phyloP scores from a whole-genome alignment of 495 filamentous ascomycete genomes.

The Penicillium alfredii region DNA sequence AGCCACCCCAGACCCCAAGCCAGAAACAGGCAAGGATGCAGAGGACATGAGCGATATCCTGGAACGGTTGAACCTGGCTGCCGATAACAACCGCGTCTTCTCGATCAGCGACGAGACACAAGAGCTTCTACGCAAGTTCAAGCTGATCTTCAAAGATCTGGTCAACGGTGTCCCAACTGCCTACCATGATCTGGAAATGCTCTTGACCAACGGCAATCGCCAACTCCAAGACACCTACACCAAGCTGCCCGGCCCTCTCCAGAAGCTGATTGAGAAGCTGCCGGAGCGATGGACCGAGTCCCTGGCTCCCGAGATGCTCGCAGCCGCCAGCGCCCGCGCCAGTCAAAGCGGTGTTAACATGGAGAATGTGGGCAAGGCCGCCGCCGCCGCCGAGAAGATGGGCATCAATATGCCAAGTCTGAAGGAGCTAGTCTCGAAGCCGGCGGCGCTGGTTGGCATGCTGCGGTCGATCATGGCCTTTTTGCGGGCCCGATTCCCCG shows the following conservation, averaged over 20 bases:
- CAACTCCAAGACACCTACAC: slow-evolving; percentile 71
- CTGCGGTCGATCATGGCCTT: slow-evolving; percentile 81
- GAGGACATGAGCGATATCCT: slow-evolving; percentile 72
- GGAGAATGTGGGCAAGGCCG: slow-evolving; percentile 44
- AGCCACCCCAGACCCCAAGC: slow-evolving; percentile 16
- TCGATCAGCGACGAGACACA: slow-evolving; percentile 75
- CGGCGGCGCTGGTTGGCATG: slow-evolving; percentile 74
- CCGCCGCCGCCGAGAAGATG: slow-evolving; percentile 46
- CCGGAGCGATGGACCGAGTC: slow-evolving; percentile 72
- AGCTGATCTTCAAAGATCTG: slow-evolving; percentile 83
- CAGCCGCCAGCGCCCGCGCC: slow-evolving; percentile 63
- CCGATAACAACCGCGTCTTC: slow-evolving; percentile 73
- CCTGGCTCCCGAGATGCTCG: slow-evolving; percentile 74
- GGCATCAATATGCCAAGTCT: slow-evolving; percentile 53
- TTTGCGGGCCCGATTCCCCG: slow-evolving; percentile 75
- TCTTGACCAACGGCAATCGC: slow-evolving; percentile 74
- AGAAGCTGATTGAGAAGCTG: slow-evolving; percentile 79
- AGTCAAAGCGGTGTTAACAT: slow-evolving; percentile 59
- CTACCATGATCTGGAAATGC: slow-evolving; percentile 76
- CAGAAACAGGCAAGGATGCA: slow-evolving; percentile 46
- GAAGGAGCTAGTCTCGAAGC: slow-evolving; percentile 77
- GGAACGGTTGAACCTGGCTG: slow-evolving; percentile 71
- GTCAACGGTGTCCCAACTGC: slow-evolving; percentile 88
- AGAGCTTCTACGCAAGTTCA: slow-evolving; percentile 76
- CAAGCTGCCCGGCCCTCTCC: slow-evolving; percentile 70